Base-by-base conservation (phyloP, 2,329 filamentous ascomycete genomes). In the Trichoderma harzianum region DNA sequence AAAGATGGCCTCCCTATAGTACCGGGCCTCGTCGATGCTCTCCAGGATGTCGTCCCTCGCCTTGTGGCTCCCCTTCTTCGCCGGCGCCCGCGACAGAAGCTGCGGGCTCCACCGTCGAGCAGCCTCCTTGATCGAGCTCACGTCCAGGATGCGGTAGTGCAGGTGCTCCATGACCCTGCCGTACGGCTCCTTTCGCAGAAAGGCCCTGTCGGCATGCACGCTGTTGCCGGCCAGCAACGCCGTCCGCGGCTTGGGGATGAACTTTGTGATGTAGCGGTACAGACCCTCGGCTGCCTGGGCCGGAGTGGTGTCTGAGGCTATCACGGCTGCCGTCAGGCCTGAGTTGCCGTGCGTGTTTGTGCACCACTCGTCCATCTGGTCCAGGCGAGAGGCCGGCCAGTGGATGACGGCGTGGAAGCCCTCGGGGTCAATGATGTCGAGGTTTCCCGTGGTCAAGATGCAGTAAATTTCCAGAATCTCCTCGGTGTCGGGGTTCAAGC, bases 391-490 rank as follows among this genome's bases (percentile, higher is more conserved):
- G 77, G 90, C 85, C 1, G 90, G 85, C 77, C 93, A 93, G 79
- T 95, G 91, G 72, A 99, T 88, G 60, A 95, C 86, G 32, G 88
- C 88, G 78, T 97, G 93, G 86, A 92, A 97, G 75, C 95, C 95
- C 36, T 86, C 80, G 28, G 90, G 84, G 73, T 97, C 94, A 30
- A 97, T 82, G 39, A 97, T 81, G 71, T 93, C 88, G 24, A 99
- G 88, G 73, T 94, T 85, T 68, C 90, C 88, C 76, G 95, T 92
- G 8, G 96, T 99, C 79, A 99, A 89, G 82, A 97, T 92, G 83
- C 95, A 98, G 81, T 92, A 95, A 71, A 98, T 92, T 77, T 97
- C 94, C 78, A 98, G 90, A 78, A 98, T 96, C 70, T 91, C 90
- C 79, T 98, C 95, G 36, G 85, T 89, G 72, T 92, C 88, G 2